Percentiles rank a stretch among this genome's conserved stretches.
phyloP scores from a whole-genome alignment of 805 yeast species.

The Yarrowia hollandica region DNA sequence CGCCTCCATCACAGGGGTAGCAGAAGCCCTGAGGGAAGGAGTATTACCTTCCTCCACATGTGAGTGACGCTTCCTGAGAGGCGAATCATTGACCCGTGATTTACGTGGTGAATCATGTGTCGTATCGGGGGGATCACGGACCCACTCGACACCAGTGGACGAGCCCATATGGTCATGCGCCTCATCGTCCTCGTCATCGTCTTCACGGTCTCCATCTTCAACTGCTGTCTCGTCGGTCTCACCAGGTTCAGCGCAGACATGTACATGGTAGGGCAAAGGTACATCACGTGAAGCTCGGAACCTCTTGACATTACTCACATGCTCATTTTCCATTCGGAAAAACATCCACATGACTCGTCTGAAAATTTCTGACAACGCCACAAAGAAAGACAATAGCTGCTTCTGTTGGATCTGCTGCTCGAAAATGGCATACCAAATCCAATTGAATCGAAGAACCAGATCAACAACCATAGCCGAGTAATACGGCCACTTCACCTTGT shows the following conservation, averaged over 20 bases:
- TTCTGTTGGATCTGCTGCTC: conserved; percentile 78
- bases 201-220: background rate
- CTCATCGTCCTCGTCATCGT: conserved; percentile 1
- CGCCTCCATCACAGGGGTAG: conserved; percentile 34
- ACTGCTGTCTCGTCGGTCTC: conserved; percentile 21
- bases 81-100: background rate
- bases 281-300: conserved; percentile 86
- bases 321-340: conserved; percentile 95
- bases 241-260: conserved; percentile 31
- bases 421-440: conserved; percentile 87
- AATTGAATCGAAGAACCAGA: conserved; percentile 76
- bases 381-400: conserved; percentile 77
- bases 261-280: conserved; percentile 74
- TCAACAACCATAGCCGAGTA: conserved; percentile 74
- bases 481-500: conserved; percentile 58
- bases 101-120: background rate
- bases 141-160: conserved; percentile 8
- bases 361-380: conserved; percentile 77
- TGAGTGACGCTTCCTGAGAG: conserved; percentile 8
- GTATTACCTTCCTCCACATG: conserved; percentile 7
- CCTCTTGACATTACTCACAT: conserved; percentile 81
- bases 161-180: conserved; percentile 4
- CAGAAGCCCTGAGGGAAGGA: background rate
- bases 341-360: conserved; percentile 88
- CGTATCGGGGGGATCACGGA: background rate